Percentiles rank a stretch among this genome's conserved stretches.
These are phyloP conservation scores for Penicillium goetzii DNA, from an alignment of 495 filamentous ascomycete species.

Conservation along the genomic window DNA sequence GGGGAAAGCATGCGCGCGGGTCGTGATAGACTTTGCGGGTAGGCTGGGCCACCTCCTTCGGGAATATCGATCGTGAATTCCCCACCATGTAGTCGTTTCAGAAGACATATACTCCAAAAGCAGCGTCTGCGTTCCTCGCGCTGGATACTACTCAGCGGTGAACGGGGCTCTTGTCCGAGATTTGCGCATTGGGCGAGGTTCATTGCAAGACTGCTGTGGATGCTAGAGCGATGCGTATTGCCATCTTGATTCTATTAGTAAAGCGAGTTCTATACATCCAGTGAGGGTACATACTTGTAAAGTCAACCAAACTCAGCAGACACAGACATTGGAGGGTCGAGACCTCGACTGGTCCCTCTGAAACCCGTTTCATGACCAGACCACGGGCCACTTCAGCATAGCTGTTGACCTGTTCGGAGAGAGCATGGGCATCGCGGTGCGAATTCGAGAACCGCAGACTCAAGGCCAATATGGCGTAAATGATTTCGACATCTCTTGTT, in stretches of 20 bases:
- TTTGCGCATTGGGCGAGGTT: conserved; percentile 50
- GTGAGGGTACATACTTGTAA: conserved; percentile 39
- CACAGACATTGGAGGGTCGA: conserved; percentile 53
- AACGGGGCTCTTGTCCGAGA: conserved; percentile 39
- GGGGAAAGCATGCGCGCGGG: conserved; percentile 34
- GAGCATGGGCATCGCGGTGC: conserved; percentile 18
- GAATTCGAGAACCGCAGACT: conserved; percentile 40
- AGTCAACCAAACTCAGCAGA: conserved; percentile 51
- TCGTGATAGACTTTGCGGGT: conserved; percentile 35
- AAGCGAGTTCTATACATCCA: too few species aligned
- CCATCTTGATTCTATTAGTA: conserved; percentile 37
- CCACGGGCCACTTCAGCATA: conserved; percentile 50
- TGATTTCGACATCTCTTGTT: conserved; percentile 43
- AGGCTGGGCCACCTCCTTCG: conserved; percentile 41
- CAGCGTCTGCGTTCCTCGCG: conserved; percentile 52
- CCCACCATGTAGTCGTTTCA: conserved; percentile 50
- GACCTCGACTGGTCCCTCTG: conserved; percentile 50
- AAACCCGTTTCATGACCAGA: conserved; percentile 47
- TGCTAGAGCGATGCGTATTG: conserved; percentile 51
- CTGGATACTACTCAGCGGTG: conserved; percentile 18
- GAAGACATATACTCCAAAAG: conserved; percentile 54
- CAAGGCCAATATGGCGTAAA: conserved; percentile 48
- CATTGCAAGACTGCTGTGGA: conserved; percentile 53
- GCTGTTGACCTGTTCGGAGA: conserved; percentile 28
- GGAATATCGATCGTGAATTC: conserved; percentile 48